Evolutionary conservation across 2,329 filamentous ascomycete genomes (phyloP), one percentile per base, ranked within the genome.

Genomic region (Penicillium sp.): DNA sequence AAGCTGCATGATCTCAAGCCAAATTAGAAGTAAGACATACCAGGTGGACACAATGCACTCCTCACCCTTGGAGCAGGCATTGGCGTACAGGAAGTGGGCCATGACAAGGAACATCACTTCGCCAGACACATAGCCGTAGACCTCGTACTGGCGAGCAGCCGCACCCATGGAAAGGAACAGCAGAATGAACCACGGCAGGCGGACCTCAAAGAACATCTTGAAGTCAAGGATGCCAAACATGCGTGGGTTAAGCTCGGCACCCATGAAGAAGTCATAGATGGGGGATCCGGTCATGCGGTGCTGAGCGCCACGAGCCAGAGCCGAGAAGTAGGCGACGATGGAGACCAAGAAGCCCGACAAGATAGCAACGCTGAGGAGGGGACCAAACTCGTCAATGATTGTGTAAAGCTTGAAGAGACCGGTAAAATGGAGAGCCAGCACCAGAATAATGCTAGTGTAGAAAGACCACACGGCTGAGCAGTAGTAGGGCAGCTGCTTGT

Each of bases 151-250:
- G 61, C 90, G 87, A 44, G 90, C 86, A 42, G 90, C 91, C 11
- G 91, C 85, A 42, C 88, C 91, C 58, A 89, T 82, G 56, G 87
- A 88, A 44, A 93, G 81, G 58, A 93, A 85, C 69, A 96, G 88
- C 45, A 96, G 83, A 64, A 96, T 93, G 77, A 88, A 96, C 92
- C 92, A 96, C 37, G 92, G 92, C 63, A 96, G 84, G 65, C 92
- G 89, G 59, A 96, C 91, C 74, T 96, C 92, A 70, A 91, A 95
- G 79, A 96, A 96, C 91, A 96, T 95, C 79, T 96, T 96, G 79
- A 95, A 91, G 76, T 96, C 91, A 50, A 96, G 78, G 65, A 91
- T 87, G 55, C 87, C 88, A 71, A 92, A 93, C 81, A 97, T 85
- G 64, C 91, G 84, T 4, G 91, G 91, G 78, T 96, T 95, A 54